These are phyloP conservation scores for Lotmaria passim DNA, from an alignment of 208 protist species.

Conservation along the genomic window DNA sequence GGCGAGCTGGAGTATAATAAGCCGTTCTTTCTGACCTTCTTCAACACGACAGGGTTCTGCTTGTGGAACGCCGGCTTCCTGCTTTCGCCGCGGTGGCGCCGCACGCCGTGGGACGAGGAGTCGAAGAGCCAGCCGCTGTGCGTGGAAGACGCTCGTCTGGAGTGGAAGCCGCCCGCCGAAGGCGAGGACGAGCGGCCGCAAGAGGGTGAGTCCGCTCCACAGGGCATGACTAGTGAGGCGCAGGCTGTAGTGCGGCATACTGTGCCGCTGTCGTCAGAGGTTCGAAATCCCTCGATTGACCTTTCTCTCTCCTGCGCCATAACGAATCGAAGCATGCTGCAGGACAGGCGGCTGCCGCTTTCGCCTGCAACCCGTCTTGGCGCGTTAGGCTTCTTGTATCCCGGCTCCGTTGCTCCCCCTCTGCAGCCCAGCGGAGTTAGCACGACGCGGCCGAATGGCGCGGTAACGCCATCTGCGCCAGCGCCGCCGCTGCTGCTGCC, in stretches of 20 bases:
- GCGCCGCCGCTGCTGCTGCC: conserved; percentile 7
- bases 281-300: conserved; percentile 6
- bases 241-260: background rate
- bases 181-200: background rate
- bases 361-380: background rate
- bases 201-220: background rate
- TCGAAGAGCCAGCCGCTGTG: conserved; percentile 47
- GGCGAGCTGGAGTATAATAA: conserved; percentile 77
- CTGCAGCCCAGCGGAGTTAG: background rate
- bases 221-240: background rate
- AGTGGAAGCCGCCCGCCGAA: conserved; percentile 1
- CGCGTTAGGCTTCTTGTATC: background rate
- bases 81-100: conserved; percentile 55
- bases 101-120: conserved; percentile 56
- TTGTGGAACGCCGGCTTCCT: conserved; percentile 86
- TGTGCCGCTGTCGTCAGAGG: background rate
- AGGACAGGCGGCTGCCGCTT: background rate
- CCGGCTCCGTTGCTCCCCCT: background rate
- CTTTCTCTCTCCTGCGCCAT: conserved; percentile 18
- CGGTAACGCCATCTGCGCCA: background rate
- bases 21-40: conserved; percentile 93
- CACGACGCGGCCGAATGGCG: background rate
- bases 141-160: conserved; percentile 54
- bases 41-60: conserved; percentile 89
- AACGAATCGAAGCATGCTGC: background rate